phyloP scores from a whole-genome alignment of 176 grass and related monocot genomes.

The Zea mays region Zm-B73-REFERENCE-NAM-5.0 NC_050099.1:194956501-194957000 shows the following conservation, averaged over 20 bases:
- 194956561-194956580: no score
- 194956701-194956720: conserved; percentile 81
- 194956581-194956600: no score
- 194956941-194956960: no score
- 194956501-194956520: no score
- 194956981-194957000: no score
- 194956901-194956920: background rate
- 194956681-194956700: conserved; percentile 93
- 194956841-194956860: conserved; percentile 74
- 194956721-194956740: conserved; percentile 57
- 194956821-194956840: conserved; percentile 81
- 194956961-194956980: no score
- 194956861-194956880: conserved; percentile 93
- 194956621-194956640: conserved; percentile 88
- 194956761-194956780: no score
- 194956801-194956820: conserved; percentile 85
- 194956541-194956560: no score
- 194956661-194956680: conserved; percentile 76
- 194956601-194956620: conserved; percentile 15
- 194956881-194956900: conserved; percentile 59
- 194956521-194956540: no score
- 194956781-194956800: background rate
- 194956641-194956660: conserved; percentile 60
- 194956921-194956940: background rate
- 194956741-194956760: background rate